phyloP scores from a whole-genome alignment of 169 alveolate genomes.

The Plasmodium gaboni region DNA sequence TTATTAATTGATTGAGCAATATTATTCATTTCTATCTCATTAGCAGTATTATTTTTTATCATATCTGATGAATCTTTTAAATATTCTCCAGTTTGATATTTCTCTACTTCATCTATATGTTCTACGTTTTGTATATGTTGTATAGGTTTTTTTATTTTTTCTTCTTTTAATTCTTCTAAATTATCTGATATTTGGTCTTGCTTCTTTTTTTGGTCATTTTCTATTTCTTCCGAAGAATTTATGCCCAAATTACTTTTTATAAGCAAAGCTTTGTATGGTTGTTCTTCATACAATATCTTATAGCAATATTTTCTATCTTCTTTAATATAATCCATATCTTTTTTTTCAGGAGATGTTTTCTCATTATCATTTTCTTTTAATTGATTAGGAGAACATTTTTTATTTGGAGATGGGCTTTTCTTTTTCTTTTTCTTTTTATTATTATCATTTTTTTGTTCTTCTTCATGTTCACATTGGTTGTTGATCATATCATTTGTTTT shows the following conservation, averaged over 20 bases:
- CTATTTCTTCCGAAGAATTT: conserved; percentile 16
- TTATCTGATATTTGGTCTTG: neutral
- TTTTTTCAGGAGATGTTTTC: neutral
- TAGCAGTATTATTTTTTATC: neutral
- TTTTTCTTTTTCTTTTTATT: neutral
- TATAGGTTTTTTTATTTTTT: too few species aligned
- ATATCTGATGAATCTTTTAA: neutral
- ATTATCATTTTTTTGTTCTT: neutral
- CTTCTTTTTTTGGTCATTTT: neutral
- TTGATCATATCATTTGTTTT: neutral
- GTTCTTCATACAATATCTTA: conserved; percentile 28
- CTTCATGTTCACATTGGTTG: neutral
- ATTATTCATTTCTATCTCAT: too few species aligned
- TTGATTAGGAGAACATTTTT: neutral
- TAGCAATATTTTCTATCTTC: conserved; percentile 37
- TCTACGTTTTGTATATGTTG: too few species aligned
- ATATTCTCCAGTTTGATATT: neutral
- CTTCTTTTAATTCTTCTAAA: neutral
- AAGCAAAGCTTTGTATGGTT: conserved; percentile 58
- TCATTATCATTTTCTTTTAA: neutral
- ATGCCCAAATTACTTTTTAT: conserved; percentile 4
- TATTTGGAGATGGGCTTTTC: neutral
- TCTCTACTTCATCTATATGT: neutral
- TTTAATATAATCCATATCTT: conserved; percentile 21
- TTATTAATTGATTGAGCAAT: too few species aligned